Conservation (phyloP, 2,329 filamentous ascomycete genomes). For the Neonectria coccinea region DNA sequence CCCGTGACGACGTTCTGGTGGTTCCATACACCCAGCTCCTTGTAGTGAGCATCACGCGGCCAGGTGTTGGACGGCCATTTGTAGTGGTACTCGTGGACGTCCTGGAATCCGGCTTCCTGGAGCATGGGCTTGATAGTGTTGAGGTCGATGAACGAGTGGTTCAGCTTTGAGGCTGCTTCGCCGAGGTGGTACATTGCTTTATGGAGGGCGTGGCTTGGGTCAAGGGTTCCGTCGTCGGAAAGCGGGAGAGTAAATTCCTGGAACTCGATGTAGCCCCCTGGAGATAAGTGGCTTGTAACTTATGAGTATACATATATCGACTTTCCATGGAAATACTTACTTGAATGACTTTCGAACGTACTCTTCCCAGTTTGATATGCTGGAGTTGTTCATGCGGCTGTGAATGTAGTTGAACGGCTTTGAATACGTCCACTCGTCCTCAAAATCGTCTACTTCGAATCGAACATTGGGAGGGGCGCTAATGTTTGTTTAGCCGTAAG, state of each 20-base stretch:
- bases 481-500: neutral
- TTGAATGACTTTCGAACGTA: constrained; percentile 13
- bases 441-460: constrained; percentile 25
- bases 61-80: constrained; percentile 26
- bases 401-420: constrained; percentile 25
- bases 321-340: neutral
- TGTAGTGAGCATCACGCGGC: constrained; percentile 18
- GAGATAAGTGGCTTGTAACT: constrained; percentile 2
- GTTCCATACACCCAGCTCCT: constrained; percentile 21
- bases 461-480: constrained; percentile 22
- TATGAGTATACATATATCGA: neutral
- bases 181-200: constrained; percentile 11
- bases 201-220: neutral
- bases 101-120: constrained; percentile 15
- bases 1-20: constrained; percentile 16
- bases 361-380: constrained; percentile 15
- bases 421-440: constrained; percentile 21
- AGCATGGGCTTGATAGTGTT: constrained; percentile 12
- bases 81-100: constrained; percentile 12
- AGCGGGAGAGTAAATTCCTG: constrained; percentile 19
- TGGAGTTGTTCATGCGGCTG: constrained; percentile 21
- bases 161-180: constrained; percentile 13
- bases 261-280: constrained; percentile 25
- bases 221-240: constrained; percentile 21
- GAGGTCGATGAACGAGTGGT: constrained; percentile 20